Evolutionary conservation across 2,329 filamentous ascomycete genomes (phyloP), one percentile per base, ranked within the genome.

Genomic region (Stachybotrys echinatus): DNA sequence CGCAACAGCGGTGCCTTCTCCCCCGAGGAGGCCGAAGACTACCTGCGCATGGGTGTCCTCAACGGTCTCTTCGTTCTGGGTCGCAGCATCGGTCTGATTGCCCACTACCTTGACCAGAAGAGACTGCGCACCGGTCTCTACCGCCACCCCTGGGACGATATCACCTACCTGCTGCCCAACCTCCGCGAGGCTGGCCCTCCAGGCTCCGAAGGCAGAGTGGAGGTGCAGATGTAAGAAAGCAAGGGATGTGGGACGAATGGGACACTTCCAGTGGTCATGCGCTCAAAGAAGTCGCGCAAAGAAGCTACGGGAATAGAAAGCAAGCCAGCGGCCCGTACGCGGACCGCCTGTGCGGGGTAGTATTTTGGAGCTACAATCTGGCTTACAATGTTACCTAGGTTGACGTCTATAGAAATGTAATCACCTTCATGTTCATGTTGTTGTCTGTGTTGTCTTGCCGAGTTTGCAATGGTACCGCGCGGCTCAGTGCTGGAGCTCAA

Each of bases 21-120:
- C 59, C 71, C 84, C 45, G 94, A 99, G 74, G 94, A 99, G 79
- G 92, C 92, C 48, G 94, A 99, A 76, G 94, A 99, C 74, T 99
- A 99, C 83, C 85, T 99, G 69, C 84, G 85, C 74, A 99, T 97
- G 92, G 94, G 94, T 83, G 94, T 99, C 45, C 85, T 99, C 64
- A 99, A 99, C 83, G 94, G 94, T 79, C 88, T 99, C 54, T 99
- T 99, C 81, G 94, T 99, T 44, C 85, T 99, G 54, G 94, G 94
- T 67, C 88, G 94, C 68, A 90, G 84, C 73, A 99, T 99, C 67
- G 94, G 94, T 89, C 82, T 99, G 61, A 99, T 99, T 87, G 94
- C 94, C 67, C 94, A 99, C 77, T 97, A 92, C 83, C 86, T 99
- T 65, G 94, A 99, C 79, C 94, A 99, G 84, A 99, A 99, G 92